Evolutionary conservation across 805 yeast species (phyloP).

Genomic region (Vanderwaltozyma verrucispora): DNA sequence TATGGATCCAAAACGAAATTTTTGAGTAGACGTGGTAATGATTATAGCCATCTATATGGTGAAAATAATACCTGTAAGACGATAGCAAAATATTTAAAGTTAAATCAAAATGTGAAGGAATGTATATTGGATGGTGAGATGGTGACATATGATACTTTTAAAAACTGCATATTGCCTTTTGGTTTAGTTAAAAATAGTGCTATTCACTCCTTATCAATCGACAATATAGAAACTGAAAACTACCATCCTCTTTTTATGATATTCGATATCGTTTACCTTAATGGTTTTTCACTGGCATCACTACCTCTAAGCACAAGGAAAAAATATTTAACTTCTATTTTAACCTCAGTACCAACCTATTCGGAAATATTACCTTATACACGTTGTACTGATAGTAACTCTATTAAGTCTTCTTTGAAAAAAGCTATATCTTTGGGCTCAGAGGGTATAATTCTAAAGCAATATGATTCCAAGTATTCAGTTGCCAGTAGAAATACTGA

Average conservation of each 20-base stretch:
- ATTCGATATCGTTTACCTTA: slow-evolving; percentile 65
- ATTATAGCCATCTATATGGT: slow-evolving; percentile 66
- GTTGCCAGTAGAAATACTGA: slow-evolving; percentile 49
- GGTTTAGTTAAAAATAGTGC: slow-evolving; percentile 72
- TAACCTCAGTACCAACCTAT: slow-evolving; percentile 32
- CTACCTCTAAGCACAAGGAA: slow-evolving; percentile 49
- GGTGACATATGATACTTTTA: slow-evolving; percentile 70
- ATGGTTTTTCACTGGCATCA: slow-evolving; percentile 51
- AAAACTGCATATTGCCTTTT: slow-evolving; percentile 56
- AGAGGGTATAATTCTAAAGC: slow-evolving; percentile 79
- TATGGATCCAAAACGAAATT: slow-evolving; percentile 30
- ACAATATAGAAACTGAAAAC: slow-evolving; percentile 30
- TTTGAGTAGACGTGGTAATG: slow-evolving; percentile 57
- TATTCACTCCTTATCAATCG: slow-evolving; percentile 37
- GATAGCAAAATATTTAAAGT: slow-evolving; percentile 40
- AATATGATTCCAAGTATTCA: slow-evolving; percentile 44
- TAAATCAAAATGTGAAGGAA: slow-evolving; percentile 29
- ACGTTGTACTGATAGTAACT: slow-evolving; percentile 36
- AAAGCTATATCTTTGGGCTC: slow-evolving; percentile 50
- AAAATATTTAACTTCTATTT: slow-evolving; percentile 35
- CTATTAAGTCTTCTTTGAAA: slow-evolving; percentile 46
- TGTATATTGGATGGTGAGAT: slow-evolving; percentile 78
- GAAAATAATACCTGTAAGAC: slow-evolving; percentile 38
- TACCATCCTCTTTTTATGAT: slow-evolving; percentile 48
- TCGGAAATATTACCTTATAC: slow-evolving; percentile 40